phyloP scores from a whole-genome alignment of 805 yeast species.

The baker's yeast (Saccharomyces cerevisiae) region DNA sequence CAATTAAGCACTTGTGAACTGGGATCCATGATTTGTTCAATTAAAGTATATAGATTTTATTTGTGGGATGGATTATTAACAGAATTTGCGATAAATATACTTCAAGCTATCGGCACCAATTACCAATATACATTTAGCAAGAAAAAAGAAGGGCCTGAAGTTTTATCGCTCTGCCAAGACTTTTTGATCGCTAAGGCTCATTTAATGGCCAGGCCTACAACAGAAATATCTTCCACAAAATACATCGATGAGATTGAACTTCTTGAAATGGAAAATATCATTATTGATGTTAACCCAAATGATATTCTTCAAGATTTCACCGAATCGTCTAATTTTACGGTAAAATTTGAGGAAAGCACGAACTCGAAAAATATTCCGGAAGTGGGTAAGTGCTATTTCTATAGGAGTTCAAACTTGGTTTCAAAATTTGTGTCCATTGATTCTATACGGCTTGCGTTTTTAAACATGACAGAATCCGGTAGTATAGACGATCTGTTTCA shows the following conservation, averaged over 20 bases:
- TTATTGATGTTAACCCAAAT: not conserved
- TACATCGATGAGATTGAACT: not conserved
- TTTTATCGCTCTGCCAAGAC: constrained; percentile 18
- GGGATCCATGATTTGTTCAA: constrained; percentile 29
- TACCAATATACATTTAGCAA: constrained; percentile 4
- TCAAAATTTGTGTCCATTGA: constrained; percentile 15
- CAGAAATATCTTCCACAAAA: not conserved
- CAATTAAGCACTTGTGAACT: constrained; percentile 17
- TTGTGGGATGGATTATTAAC: constrained; percentile 8
- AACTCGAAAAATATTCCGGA: not conserved
- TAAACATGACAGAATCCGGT: constrained; percentile 6
- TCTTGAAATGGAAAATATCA: constrained; percentile 15
- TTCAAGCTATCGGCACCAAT: constrained; percentile 6
- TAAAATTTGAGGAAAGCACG: not conserved
- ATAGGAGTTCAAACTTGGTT: constrained; percentile 10
- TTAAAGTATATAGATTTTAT: constrained; percentile 19
- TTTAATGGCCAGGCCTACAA: not conserved
- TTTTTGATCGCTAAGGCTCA: constrained; percentile 23
- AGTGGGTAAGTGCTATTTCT: constrained; percentile 15
- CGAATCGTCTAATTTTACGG: not conserved
- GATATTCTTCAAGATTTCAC: not conserved
- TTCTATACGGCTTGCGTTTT: constrained; percentile 11
- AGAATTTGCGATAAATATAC: constrained; percentile 7
- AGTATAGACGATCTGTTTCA: constrained; percentile 11
- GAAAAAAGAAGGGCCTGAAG: constrained; percentile 1